phyloP scores from a whole-genome alignment of 2,329 filamentous ascomycete species.

The Alternaria gaisen region DNA sequence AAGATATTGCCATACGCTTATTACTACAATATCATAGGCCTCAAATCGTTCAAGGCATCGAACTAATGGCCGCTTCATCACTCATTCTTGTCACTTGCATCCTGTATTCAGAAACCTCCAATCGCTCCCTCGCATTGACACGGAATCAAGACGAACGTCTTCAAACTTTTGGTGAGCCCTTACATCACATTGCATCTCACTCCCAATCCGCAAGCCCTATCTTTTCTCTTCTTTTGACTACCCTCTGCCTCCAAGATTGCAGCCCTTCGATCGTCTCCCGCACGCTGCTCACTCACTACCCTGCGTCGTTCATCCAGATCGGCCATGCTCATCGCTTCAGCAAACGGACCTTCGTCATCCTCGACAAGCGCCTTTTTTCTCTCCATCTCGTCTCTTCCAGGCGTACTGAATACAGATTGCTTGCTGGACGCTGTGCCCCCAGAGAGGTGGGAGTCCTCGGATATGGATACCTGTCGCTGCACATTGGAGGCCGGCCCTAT shows the following conservation, averaged over 20 bases:
- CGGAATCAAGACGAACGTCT: not conserved
- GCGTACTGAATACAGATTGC: constrained; percentile 35
- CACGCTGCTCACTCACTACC: constrained; percentile 18
- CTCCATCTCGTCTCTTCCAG: constrained; percentile 43
- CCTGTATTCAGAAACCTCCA: not conserved
- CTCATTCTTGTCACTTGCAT: not conserved
- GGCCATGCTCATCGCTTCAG: constrained; percentile 20
- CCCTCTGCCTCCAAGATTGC: not conserved
- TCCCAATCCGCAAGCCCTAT: constrained; percentile 2
- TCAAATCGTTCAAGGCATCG: not conserved
- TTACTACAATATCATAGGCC: not conserved
- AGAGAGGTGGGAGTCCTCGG: constrained; percentile 8
- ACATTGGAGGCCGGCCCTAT: not conserved
- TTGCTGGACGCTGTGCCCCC: constrained; percentile 12
- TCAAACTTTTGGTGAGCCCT: not conserved
- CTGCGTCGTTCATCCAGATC: constrained; percentile 29
- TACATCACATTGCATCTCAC: constrained; percentile 30
- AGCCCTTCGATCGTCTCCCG: not conserved
- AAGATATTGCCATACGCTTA: not conserved
- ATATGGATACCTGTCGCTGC: constrained; percentile 7
- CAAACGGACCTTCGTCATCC: constrained; percentile 37
- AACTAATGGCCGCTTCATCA: not conserved
- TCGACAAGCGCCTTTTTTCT: constrained; percentile 37
- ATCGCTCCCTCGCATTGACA: not conserved
- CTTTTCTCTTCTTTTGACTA: not conserved